Evolutionary conservation across 192 early-diverging fungal species (phyloP).

Genomic region (Coemansia erecta): DNA sequence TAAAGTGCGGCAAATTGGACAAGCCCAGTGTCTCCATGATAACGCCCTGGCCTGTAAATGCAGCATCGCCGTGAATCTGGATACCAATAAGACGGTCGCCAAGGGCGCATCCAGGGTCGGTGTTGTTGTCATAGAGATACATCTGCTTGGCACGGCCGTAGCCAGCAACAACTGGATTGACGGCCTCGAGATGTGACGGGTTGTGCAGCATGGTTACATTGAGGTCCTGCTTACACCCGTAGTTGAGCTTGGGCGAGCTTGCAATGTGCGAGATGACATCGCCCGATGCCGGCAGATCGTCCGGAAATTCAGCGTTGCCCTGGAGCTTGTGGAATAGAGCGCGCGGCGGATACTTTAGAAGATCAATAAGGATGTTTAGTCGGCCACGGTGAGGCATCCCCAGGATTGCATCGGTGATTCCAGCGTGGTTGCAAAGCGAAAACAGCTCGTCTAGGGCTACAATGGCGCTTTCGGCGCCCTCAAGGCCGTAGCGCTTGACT

Average conservation of each 20-base stretch:
- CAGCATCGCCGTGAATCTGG: constrained; percentile 93
- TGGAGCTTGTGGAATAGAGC: constrained; percentile 93
- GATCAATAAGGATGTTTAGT: constrained; percentile 87
- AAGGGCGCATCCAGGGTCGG: constrained; percentile 70
- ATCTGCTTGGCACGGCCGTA: constrained; percentile 96
- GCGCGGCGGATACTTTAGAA: constrained; percentile 76
- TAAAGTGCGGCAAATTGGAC: constrained; percentile 94
- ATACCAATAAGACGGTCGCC: constrained; percentile 94
- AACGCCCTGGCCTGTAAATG: constrained; percentile 85
- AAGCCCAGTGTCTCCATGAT: constrained; percentile 95
- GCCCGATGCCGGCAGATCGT: constrained; percentile 71
- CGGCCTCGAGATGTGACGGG: constrained; percentile 95
- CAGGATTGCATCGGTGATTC: constrained; percentile 79
- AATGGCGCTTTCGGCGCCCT: constrained; percentile 97
- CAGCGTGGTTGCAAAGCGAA: constrained; percentile 58
- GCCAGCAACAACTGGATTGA: constrained; percentile 94
- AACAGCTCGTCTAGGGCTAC: constrained; percentile 87
- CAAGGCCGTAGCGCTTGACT: constrained; percentile 94
- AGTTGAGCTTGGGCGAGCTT: constrained; percentile 75
- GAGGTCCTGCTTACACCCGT: constrained; percentile 55
- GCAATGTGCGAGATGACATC: constrained; percentile 93
- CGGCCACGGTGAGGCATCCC: constrained; percentile 98
- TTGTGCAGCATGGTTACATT: constrained; percentile 93
- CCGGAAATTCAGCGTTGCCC: constrained; percentile 88
- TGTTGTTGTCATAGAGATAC: constrained; percentile 65